Base-by-base conservation (phyloP, 2,329 filamentous ascomycete species). In the Incumbomyces delicatus region DNA sequence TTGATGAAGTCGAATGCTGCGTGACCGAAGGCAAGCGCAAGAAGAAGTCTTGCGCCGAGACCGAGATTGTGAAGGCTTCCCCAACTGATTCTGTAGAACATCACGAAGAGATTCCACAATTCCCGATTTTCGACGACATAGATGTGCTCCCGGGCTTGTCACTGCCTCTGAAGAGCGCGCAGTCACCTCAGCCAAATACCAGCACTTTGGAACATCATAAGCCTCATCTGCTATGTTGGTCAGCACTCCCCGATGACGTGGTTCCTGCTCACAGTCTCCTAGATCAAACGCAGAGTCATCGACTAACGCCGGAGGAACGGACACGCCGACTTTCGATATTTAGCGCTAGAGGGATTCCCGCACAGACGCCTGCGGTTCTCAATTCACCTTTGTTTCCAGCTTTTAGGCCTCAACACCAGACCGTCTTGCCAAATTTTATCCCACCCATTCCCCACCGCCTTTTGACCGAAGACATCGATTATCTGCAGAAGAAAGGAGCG, bases 401-500 rank as follows among this genome's bases (percentile, higher is more conserved):
- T 52, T 66, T 76, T 52, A 66, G 70, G 53, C 65, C 71, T 49
- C 71, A 73, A 60, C 58, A 59, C 56, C 55, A 63, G 60, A 64
- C 69, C 38, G 65, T 72, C 30, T 71, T 81, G 29, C 77, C 78
- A 6, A 63, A 80, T 47, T 95, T 87, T 60, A 80, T 95, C 59
- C 85, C 86, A 58, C 82, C 87, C 18, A 72, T 95, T 6, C 87
- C 88, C 1, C 66, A 77, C 36, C 83, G 83, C 59, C 83, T 95
- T 56, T 80, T 83, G 5, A 73, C 77, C 12, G 87, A 94, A 56
- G 89, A 95, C 67, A 77, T 94, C 50, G 76, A 81, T 47, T 95
- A 92, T 63, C 74, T 95, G 47, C 77, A 82, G 51, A 77, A 81
- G 61, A 95, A 95, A 70, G 88, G 88, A 3, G 88, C 88, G 1